phyloP scores from a whole-genome alignment of 768 basidiomycete species.

The Rhodocollybia butyracea region DNA sequence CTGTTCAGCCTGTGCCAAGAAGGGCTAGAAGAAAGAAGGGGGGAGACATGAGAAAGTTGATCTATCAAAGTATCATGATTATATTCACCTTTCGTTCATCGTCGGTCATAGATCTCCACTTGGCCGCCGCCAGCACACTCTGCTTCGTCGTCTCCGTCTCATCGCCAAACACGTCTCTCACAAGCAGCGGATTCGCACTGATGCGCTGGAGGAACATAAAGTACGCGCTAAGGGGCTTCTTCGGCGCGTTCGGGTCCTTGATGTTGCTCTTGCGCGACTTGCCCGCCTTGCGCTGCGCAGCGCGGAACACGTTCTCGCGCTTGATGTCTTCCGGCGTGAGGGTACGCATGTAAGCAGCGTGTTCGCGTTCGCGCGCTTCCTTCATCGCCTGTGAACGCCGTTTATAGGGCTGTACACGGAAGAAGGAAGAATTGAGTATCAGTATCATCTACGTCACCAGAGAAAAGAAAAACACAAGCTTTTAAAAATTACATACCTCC shows the following conservation, averaged over 20 bases:
- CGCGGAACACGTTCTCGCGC: constrained; percentile 86
- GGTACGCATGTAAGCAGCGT: constrained; percentile 80
- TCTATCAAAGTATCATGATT: too few relatives aligned
- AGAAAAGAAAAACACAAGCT: constrained; percentile 30
- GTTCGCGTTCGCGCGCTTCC: constrained; percentile 79
- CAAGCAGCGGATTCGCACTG: constrained; percentile 71
- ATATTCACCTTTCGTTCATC: constrained; percentile 80
- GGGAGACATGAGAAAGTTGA: constrained; percentile 16
- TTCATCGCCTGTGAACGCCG: constrained; percentile 82
- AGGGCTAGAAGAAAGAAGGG: constrained; percentile 53
- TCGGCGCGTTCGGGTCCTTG: constrained; percentile 95
- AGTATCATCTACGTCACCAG: constrained; percentile 11
- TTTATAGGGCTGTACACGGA: constrained; percentile 74
- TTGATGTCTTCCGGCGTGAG: constrained; percentile 94
- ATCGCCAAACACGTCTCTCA: constrained; percentile 79
- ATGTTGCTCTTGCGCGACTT: constrained; percentile 92
- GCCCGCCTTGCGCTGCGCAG: constrained; percentile 90
- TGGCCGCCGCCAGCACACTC: constrained; percentile 88
- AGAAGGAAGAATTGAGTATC: constrained; percentile 17
- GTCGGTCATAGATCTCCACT: constrained; percentile 92
- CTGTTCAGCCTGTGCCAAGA: constrained; percentile 89
- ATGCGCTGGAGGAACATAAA: constrained; percentile 95
- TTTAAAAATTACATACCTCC: too few relatives aligned
- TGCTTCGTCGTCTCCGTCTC: constrained; percentile 94
- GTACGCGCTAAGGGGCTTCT: constrained; percentile 92